Base-by-base conservation (phyloP, 352 stramenopile species). In the Phytophthora pini region DNA sequence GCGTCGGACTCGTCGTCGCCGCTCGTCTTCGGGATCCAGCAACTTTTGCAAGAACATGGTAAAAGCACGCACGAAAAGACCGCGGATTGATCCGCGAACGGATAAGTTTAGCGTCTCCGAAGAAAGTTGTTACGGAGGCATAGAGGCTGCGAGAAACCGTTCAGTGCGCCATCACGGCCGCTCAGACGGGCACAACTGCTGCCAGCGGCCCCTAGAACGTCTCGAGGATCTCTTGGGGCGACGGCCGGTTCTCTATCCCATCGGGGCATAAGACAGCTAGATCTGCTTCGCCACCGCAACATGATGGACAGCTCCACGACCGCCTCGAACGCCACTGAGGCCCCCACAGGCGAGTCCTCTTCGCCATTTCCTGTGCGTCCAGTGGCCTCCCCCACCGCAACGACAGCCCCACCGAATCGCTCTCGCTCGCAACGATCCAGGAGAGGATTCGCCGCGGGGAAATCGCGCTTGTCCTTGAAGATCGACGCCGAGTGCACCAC, bases 11-110 rank as follows among this genome's bases (percentile, higher is more conserved):
- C 76, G 75, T 13, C 75, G 70, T 15, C 75, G 74, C 34, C 59
- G 58, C n/a, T 73, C 77, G 62, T 89, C 80, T 32, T 91, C 75
- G 0, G 80, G 71, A 55, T 89, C 73, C 24, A 89, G 48, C 48
- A 91, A 56, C 40, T 64, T 79, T 13, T 80, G 72, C 44, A 86
- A 55, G 56, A 89, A 69, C 79, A 88, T 88, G 43, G 2, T 29
- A 4, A 26, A 39, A 36, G 32, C 32, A 27, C 38, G 15, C 9
- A 6, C 11, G 17, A 57, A 36, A n/a, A 36, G 34, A 22, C 13
- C 50, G 20, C 40, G 24, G 58, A 53, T 36, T 22, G 55, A 56
- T 48, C 56, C 55, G 29, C 38, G 54, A 57, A 43, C 59, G 55
- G 68, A 72, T 68, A 72, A 75, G 56, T 75, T 72, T 72, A 75